Conservation (phyloP, 495 filamentous ascomycete genomes). For the Extremus antarcticus region DNA sequence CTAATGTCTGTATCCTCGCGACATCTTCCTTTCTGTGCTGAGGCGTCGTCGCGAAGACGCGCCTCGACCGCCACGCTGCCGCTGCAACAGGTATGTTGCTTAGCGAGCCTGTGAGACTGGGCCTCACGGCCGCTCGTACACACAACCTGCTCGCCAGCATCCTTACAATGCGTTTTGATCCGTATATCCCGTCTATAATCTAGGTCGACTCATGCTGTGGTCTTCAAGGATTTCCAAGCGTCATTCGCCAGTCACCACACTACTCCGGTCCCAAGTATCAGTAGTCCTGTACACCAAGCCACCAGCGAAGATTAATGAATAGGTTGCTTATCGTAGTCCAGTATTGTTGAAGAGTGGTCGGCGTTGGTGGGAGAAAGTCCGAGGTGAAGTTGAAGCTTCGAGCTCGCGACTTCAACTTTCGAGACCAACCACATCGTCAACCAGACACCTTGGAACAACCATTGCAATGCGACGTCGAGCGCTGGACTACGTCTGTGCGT, state of each 20-base stretch:
- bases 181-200: too few relatives aligned
- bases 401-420: background rate
- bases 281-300: too few relatives aligned
- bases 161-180: too few relatives aligned
- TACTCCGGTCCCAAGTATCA: too few relatives aligned
- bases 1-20: slow-evolving; percentile 17
- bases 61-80: background rate
- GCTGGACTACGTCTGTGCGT: slow-evolving; percentile 16
- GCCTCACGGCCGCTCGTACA: background rate
- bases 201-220: background rate
- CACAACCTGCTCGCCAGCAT: slow-evolving; percentile 17
- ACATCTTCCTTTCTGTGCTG: slow-evolving; percentile 29
- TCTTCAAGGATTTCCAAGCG: background rate
- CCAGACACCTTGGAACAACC: background rate
- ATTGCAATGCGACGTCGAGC: slow-evolving; percentile 15
- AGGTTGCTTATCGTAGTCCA: background rate
- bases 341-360: background rate
- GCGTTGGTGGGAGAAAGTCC: background rate
- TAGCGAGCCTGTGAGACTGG: background rate
- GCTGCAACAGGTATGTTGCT: background rate
- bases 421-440: background rate
- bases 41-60: slow-evolving; percentile 29
- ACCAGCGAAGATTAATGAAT: too few relatives aligned
- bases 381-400: slow-evolving; percentile 1
- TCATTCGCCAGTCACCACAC: too few relatives aligned